Base-by-base conservation (phyloP, 164 flowering plant genomes). In the Akebia trifoliata region DNA sequence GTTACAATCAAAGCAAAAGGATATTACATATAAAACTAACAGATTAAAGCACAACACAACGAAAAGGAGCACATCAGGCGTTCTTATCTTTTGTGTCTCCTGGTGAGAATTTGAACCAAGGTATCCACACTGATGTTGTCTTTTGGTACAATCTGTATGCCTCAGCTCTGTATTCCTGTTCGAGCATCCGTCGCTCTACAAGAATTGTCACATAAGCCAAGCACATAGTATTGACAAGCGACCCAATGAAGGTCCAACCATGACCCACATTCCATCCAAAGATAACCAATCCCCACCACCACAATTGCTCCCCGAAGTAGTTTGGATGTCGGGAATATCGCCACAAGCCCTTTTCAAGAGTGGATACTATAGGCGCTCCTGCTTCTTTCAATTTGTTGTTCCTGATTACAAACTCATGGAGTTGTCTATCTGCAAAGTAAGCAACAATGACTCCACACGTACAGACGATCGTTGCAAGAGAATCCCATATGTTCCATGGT, bases 271-370 rank as follows among this genome's bases (percentile, higher is more conserved):
- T 87, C 87, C 93, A 89, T 14, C 79, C 86, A 61, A 82, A 85
- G 21, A 89, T 54, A 24, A 59, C 87, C 40, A 92, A 64, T 37
- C 98, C 98, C 98, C 98, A 92, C 97, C 98, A 92, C 98, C 98
- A 92, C 50, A 92, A 60, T 64, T 89, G 98, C 84, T 92, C 98
- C 15, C 98, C 98, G 45, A 92, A 78, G 73, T 92, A 92, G 70
- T 89, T 92, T 1, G 98, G 97, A 65, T 87, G 98, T 14, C 95
- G 71, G 0, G 91, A 92, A 62, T 85, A 92, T 14, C 57, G 50
- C 98, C 98, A 92, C 48, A 92, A 59, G 24, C 98, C 97, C 49
- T 57, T 49, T 17, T 89, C 88, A 55, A 92, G 87, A 65, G 53
- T 78, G 28, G 70, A 73, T 47, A 81, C 71, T 24, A 53, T 18